Evolutionary conservation across 129 eudicot species (phyloP).

Genomic region (Ambrosia trifida): DNA sequence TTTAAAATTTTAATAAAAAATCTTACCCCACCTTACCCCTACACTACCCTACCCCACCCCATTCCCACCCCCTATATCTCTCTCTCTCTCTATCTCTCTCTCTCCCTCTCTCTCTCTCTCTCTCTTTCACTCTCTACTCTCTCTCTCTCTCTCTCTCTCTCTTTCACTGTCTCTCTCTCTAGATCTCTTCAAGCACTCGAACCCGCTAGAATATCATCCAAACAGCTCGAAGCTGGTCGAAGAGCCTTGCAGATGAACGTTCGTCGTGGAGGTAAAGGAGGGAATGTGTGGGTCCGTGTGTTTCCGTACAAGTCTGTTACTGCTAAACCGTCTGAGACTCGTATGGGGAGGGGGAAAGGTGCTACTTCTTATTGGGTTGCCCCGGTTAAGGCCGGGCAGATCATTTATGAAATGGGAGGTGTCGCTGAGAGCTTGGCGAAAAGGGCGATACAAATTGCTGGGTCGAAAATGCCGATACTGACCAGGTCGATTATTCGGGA

Average conservation of each 20-base stretch:
- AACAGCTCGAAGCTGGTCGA: slow-evolving; percentile 44
- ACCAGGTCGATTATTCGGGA: slow-evolving; percentile 32
- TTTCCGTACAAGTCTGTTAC: slow-evolving; percentile 45
- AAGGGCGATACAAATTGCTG: slow-evolving; percentile 34
- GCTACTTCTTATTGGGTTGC: slow-evolving; percentile 39
- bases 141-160: too few species aligned
- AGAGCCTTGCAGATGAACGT: slow-evolving; percentile 36
- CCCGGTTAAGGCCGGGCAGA: slow-evolving; percentile 39
- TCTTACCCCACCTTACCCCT: too few species aligned
- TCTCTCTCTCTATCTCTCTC: too few species aligned
- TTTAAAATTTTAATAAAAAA: too few species aligned
- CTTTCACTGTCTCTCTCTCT: too few species aligned
- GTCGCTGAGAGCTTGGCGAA: slow-evolving; percentile 38
- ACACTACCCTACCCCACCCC: too few species aligned
- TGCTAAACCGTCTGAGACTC: slow-evolving; percentile 37
- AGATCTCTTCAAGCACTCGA: slow-evolving; percentile 35
- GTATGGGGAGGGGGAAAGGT: slow-evolving; percentile 51
- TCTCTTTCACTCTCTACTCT: too few species aligned
- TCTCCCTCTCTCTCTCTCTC: too few species aligned
- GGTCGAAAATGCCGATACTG: slow-evolving; percentile 35
- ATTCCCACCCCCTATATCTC: too few species aligned
- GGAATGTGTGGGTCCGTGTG: slow-evolving; percentile 42
- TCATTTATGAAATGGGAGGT: slow-evolving; percentile 41
- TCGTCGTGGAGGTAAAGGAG: slow-evolving; percentile 42
- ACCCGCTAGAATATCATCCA: slow-evolving; percentile 24